These are phyloP conservation scores for Gynochthodes officinalis DNA, from an alignment of 257 asterid genomes.

Conservation along the genomic window DNA sequence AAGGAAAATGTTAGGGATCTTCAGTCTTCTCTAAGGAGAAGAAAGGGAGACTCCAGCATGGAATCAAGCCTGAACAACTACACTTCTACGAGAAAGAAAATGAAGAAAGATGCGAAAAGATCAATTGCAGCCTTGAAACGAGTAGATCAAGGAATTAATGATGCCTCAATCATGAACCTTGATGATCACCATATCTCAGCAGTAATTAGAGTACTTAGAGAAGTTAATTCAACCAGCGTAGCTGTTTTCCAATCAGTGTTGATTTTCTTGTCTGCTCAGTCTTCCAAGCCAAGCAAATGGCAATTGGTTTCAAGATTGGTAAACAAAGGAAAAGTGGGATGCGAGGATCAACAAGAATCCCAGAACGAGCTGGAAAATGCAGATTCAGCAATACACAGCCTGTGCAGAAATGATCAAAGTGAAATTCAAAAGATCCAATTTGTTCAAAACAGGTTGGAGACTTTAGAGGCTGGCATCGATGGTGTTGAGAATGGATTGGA, in stretches of 20 bases:
- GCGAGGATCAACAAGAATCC: conserved; percentile 15
- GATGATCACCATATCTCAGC: conserved; percentile 14
- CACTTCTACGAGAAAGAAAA: conserved; percentile 23
- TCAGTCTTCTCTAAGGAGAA: conserved; percentile 28
- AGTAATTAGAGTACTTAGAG: conserved; percentile 19
- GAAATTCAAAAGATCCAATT: conserved; percentile 7
- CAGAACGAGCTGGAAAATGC: conserved; percentile 22
- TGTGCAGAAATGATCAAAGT: conserved; percentile 16
- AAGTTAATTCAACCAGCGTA: conserved; percentile 20
- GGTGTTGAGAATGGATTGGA: conserved; percentile 27
- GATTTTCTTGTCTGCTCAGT: conserved; percentile 24
- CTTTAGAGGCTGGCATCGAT: conserved; percentile 14
- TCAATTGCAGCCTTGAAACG: conserved; percentile 23
- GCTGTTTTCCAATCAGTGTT: conserved; percentile 21
- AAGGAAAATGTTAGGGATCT: conserved; percentile 29
- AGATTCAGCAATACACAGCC: conserved; percentile 13
- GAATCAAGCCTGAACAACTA: conserved; percentile 8
- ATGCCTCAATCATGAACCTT: conserved; percentile 6
- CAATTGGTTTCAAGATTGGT: conserved; percentile 31
- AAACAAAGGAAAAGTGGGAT: conserved; percentile 18
- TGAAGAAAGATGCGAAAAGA: conserved; percentile 27
- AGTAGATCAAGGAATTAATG: conserved; percentile 19
- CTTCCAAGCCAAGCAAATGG: conserved; percentile 31
- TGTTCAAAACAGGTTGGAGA: conserved; percentile 23
- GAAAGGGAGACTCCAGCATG: conserved; percentile 25